phyloP scores from a whole-genome alignment of 1,284 basidiomycete genomes.

The Chalciporus sp. region DNA sequence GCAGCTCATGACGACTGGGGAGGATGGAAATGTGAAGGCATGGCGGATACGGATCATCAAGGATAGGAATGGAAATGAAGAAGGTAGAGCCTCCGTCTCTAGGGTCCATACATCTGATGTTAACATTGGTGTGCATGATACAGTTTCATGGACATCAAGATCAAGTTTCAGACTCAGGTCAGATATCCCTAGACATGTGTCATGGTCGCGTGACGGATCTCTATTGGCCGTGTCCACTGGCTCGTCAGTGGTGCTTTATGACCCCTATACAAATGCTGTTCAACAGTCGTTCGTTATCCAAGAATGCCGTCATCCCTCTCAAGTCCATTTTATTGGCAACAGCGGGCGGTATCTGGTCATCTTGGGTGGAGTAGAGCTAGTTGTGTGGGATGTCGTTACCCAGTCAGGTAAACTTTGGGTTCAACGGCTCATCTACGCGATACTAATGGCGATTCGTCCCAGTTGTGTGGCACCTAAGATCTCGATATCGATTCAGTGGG shows the following conservation, averaged over 20 bases:
- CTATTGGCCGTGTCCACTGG: slow-evolving; percentile 80
- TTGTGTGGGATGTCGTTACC: slow-evolving; percentile 82
- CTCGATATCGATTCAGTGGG: slow-evolving; percentile 40
- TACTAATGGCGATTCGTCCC: slow-evolving; percentile 10
- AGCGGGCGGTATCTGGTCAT: slow-evolving; percentile 66
- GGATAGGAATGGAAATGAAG: slow-evolving; percentile 45
- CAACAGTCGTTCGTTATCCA: slow-evolving; percentile 65
- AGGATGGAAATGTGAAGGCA: slow-evolving; percentile 69
- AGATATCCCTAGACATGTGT: slow-evolving; percentile 63
- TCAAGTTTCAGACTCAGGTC: slow-evolving; percentile 72
- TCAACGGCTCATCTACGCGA: slow-evolving; percentile 1
- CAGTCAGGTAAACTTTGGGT: slow-evolving; percentile 58
- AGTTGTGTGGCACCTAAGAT: slow-evolving; percentile 64
- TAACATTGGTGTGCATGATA: slow-evolving; percentile 8
- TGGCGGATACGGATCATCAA: slow-evolving; percentile 62
- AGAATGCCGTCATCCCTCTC: slow-evolving; percentile 47
- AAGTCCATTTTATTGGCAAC: slow-evolving; percentile 66
- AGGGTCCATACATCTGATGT: not conserved
- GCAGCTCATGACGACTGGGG: slow-evolving; percentile 64
- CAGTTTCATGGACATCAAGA: slow-evolving; percentile 80
- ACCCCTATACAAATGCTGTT: slow-evolving; percentile 69
- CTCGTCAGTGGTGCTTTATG: slow-evolving; percentile 76
- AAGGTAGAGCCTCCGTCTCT: slow-evolving; percentile 43
- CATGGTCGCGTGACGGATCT: slow-evolving; percentile 88
- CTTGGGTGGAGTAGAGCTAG: slow-evolving; percentile 53